A percentile compares a stretch with the other conserved stretches of the same genome.
phyloP scores from a whole-genome alignment of 2,329 filamentous ascomycete species.

The Cordyceps tenuipes region DNA sequence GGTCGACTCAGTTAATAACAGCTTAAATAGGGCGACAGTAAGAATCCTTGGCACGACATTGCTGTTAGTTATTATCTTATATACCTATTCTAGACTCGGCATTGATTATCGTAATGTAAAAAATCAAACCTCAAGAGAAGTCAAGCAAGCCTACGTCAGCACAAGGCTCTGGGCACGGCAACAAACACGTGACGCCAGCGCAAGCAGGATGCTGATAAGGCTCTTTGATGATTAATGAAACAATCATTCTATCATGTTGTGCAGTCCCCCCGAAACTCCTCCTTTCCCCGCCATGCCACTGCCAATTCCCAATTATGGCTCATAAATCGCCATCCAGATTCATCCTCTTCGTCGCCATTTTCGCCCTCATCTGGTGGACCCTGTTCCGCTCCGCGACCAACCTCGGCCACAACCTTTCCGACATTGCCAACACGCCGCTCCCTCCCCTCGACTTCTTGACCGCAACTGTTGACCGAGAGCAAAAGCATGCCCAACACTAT shows the following conservation, averaged over 20 bases:
- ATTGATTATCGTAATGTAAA: not conserved
- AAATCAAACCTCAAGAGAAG: not conserved
- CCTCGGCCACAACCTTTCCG: not conserved
- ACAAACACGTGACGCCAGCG: not conserved
- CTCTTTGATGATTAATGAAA: not conserved
- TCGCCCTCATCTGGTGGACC: not conserved
- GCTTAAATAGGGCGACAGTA: not conserved
- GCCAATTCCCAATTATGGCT: not conserved
- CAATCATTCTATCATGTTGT: not conserved
- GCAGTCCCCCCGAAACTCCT: not conserved
- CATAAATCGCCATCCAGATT: not conserved
- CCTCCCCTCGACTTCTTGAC: conserved; percentile 10
- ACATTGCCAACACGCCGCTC: not conserved
- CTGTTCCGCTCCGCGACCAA: not conserved
- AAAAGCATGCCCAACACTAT: conserved; percentile 19
- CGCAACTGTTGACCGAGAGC: not conserved
- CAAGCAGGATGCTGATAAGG: not conserved
- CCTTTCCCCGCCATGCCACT: not conserved
- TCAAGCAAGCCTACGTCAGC: conserved; percentile 1
- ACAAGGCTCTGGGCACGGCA: not conserved
- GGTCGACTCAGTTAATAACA: not conserved
- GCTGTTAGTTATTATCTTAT: not conserved
- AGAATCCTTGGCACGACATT: not conserved
- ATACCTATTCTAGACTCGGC: not conserved
- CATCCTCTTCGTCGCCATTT: not conserved